Evolutionary conservation across 179 eudicot genomes (phyloP).

Genomic region (Drosera spatulata): DNA sequence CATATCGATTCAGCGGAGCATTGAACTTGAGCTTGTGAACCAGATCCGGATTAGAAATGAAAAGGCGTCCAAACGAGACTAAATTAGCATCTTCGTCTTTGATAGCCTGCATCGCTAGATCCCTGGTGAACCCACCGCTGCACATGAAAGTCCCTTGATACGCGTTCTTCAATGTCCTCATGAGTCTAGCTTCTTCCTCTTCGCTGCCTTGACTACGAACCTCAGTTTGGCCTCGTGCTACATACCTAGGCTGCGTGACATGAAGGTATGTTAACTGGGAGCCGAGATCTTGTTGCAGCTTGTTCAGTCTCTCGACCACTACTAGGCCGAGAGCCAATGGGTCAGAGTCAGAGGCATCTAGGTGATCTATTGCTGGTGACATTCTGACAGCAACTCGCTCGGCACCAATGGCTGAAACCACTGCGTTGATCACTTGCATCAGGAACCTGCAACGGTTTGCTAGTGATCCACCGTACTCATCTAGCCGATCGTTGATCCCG

Average conservation of each 20-base stretch:
- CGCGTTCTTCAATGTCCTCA: background rate
- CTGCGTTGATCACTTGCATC: slow-evolving; percentile 13
- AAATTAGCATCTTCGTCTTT: slow-evolving; percentile 1
- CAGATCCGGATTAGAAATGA: slow-evolving; percentile 2
- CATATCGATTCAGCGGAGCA: slow-evolving; percentile 1
- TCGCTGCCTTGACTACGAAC: slow-evolving; percentile 1
- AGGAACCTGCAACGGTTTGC: slow-evolving; percentile 26
- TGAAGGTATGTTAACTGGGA: slow-evolving; percentile 40
- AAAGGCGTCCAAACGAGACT: slow-evolving; percentile 1
- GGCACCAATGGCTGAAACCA: slow-evolving; percentile 24
- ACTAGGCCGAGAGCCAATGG: slow-evolving; percentile 59
- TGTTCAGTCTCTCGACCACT: slow-evolving; percentile 46
- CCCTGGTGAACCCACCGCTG: slow-evolving; percentile 3
- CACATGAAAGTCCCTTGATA: background rate
- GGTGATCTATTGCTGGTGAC: slow-evolving; percentile 66
- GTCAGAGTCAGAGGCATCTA: slow-evolving; percentile 58
- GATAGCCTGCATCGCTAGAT: background rate
- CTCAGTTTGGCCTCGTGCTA: slow-evolving; percentile 1
- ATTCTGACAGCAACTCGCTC: slow-evolving; percentile 45
- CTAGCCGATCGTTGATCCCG: slow-evolving; percentile 61
- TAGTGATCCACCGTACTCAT: slow-evolving; percentile 58
- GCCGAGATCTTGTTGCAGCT: slow-evolving; percentile 27
- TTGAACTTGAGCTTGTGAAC: background rate
- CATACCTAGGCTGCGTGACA: slow-evolving; percentile 5
- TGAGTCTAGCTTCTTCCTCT: background rate